Evolutionary conservation across 495 filamentous ascomycete species (phyloP), one percentile per base, ranked within the genome.

Genomic region (Penicillium turbatum): DNA sequence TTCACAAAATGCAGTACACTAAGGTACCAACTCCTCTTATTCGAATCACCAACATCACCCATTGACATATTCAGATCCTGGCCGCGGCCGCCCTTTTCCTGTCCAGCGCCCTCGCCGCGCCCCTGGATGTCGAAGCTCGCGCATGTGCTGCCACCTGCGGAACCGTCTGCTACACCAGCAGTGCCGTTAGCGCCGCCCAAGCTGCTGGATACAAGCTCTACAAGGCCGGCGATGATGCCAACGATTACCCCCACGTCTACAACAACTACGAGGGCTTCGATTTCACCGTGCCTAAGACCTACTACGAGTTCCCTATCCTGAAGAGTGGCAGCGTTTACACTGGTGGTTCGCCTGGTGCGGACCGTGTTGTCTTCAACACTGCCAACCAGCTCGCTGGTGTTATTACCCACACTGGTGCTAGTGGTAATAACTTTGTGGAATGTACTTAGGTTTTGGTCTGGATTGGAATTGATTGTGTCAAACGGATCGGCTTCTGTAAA

Each of bases 221-320:
- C 51, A 31, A 71, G 15, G 41, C 63, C 5, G 83, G 80, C 37
- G 30, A 70, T 6, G 76, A 72, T 11, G 74, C 77, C 26, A 73
- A 78, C 64, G 59, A 67, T 56, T 90, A 90, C 66, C 87, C 86
- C 0, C 86, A 90, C 70, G 69, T 73, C 43, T 89, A 88, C 75
- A 79, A 88, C 63, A 76, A 90, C 78, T 83, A 83, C 65, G 87
- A 91, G 65, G 84, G 81, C 35, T 88, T 90, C 66, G 70, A 67
- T 49, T 90, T 91, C 71, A 72, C 77, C 31, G 77, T 81, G 6
- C 55, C 64, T 1, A 77, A 77, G n/a, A 82, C 85, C 0, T 90
- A 83, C 71, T 85, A 87, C 56, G 87, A 90, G 64, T 90, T 82
- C 64, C 87, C 87, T 1, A 84, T 91, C 51, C 54, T 87, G 61